Evolutionary conservation across 1,284 basidiomycete species (phyloP).

Genomic region (Dichomitus squalens): DNA sequence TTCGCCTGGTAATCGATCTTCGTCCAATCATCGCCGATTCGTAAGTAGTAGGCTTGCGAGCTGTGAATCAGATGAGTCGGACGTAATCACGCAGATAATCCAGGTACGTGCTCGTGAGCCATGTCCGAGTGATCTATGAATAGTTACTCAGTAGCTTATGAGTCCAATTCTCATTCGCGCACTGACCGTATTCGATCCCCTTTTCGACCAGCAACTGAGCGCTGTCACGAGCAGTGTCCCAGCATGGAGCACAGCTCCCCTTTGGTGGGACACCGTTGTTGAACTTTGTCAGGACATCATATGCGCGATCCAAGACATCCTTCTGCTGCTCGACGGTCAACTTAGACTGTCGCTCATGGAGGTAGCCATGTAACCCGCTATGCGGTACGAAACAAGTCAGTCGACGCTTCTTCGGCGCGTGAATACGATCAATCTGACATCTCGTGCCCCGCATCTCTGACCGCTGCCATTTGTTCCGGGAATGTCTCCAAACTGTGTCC

Average conservation of each 20-base stretch:
- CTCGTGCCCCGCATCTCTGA: conserved; percentile 72
- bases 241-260: conserved; percentile 76
- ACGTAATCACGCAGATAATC: too few relatives aligned
- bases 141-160: not conserved
- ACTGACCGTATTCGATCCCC: conserved; percentile 72
- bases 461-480: conserved; percentile 63
- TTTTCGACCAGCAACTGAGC: conserved; percentile 71
- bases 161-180: not conserved
- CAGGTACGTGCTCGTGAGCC: conserved; percentile 53
- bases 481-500: conserved; percentile 74
- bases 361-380: conserved; percentile 77
- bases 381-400: too few relatives aligned
- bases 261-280: conserved; percentile 67
- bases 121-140: conserved; percentile 65
- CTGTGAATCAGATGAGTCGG: conserved; percentile 35
- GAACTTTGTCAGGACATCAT: conserved; percentile 67
- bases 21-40: conserved; percentile 72
- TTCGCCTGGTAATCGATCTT: conserved; percentile 69
- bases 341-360: conserved; percentile 71
- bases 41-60: conserved; percentile 71
- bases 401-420: too few relatives aligned
- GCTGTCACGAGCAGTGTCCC: conserved; percentile 75
- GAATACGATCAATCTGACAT: too few relatives aligned
- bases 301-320: conserved; percentile 73
- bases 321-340: conserved; percentile 71